These are phyloP conservation scores for Ceratocystis colombiana DNA, from an alignment of 2,329 filamentous ascomycete species.

Conservation along the genomic window DNA sequence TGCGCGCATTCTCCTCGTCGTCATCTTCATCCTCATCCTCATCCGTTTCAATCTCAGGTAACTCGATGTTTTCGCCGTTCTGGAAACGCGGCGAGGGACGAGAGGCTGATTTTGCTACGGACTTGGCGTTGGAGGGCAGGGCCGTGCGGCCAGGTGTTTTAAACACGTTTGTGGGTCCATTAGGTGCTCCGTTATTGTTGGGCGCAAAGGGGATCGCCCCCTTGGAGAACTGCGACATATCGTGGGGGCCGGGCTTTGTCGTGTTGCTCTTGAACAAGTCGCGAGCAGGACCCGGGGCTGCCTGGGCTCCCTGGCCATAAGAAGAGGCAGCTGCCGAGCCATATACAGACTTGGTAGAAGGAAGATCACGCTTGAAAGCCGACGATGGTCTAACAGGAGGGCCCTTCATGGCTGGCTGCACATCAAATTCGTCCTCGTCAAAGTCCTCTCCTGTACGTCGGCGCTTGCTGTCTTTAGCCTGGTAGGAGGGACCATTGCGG, in stretches of 20 bases:
- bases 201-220: constrained; percentile 84
- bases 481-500: constrained; percentile 52
- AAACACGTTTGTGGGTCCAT: constrained; percentile 39
- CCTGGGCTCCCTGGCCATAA: constrained; percentile 42
- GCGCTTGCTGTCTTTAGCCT: constrained; percentile 64
- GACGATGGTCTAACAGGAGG: constrained; percentile 76
- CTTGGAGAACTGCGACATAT: constrained; percentile 80
- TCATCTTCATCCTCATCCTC: constrained; percentile 73
- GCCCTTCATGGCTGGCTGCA: constrained; percentile 56
- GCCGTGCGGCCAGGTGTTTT: constrained; percentile 58
- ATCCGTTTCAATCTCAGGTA: constrained; percentile 92
- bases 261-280: constrained; percentile 56
- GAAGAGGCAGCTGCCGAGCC: constrained; percentile 36
- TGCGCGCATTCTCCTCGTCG: constrained; percentile 33
- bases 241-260: constrained; percentile 47
- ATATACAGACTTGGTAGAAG: constrained; percentile 28
- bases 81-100: constrained; percentile 75
- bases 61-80: constrained; percentile 79
- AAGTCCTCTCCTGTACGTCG: constrained; percentile 65
- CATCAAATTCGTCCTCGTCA: constrained; percentile 51
- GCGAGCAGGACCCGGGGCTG: constrained; percentile 43
- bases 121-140: constrained; percentile 39
- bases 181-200: constrained; percentile 38
- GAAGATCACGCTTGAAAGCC: constrained; percentile 49
- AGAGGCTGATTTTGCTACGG: constrained; percentile 48